Base-by-base conservation (phyloP, 2,329 filamentous ascomycete genomes). In the Truncatella angustata region DNA sequence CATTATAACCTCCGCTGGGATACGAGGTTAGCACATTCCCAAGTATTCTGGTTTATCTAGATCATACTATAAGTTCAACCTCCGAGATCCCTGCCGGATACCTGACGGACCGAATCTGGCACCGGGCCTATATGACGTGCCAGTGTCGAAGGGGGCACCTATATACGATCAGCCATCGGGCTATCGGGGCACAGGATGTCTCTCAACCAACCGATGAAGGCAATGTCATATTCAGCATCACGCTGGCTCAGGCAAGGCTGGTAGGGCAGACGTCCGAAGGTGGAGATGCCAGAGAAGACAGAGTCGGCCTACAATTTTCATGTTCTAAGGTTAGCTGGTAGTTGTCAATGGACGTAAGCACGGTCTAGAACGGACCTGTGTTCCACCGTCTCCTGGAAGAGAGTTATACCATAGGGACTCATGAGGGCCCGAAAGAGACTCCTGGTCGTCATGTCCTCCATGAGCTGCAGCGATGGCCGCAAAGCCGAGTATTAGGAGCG, bases 241-340 rank as follows among this genome's bases (percentile, higher is more conserved):
- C 83, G 78, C 56, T 80, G 85, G n/a, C 81, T 76, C 4, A 95
- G 76, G 66, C 90, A 95, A 3, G 88, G 88, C 53, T 80, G 82
- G 70, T 95, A 94, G 5, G 86, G 84, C 37, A 94, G 73, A 47
- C 89, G 85, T 10, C 89, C 90, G 65, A 94, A 94, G 6, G 90
- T 95, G 1, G 87, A 88, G 63, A 95, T 94, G 24, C 90, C 90
- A 1, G 88, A 93, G 72, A 94, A 95, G 53, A 94, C 89, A 0
- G 89, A 91, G 68, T 95, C 90, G 54, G 90, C 90, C 87, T 92
- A 55, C 14, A 23, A 10, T 16, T n/a, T 23, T n/a, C 16, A 10
- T 26, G 24, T 10, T 21, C 18, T 21, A 21, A 40, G 7, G 16
- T 12, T 12, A 16, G 11, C 18, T 9, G 21, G 20, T 4, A 21